Conservation (phyloP, 2,329 filamentous ascomycete genomes). For the Diaporthe citrichinensis region DNA sequence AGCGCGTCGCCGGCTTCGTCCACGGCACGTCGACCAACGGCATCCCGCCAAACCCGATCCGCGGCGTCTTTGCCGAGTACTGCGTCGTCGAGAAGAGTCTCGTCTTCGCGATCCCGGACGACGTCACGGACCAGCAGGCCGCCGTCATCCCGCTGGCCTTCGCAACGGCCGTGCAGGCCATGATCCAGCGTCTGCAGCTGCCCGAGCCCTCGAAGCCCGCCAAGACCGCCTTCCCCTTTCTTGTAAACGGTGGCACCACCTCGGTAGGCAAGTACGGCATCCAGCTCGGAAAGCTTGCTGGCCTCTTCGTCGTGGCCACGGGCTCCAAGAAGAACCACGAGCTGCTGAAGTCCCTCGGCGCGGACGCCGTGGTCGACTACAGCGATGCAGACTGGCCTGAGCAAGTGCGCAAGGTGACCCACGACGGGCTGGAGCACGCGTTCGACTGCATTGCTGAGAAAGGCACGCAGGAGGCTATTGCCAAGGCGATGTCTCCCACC, state of each 20-base stretch:
- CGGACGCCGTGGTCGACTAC: slow-evolving; percentile 42
- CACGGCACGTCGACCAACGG: slow-evolving; percentile 46
- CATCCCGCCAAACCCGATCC: slow-evolving; percentile 28
- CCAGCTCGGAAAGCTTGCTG: slow-evolving; percentile 42
- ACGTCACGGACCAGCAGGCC: slow-evolving; percentile 47
- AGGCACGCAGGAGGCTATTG: slow-evolving; percentile 45
- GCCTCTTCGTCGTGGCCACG: slow-evolving; percentile 42
- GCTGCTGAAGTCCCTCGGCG: slow-evolving; percentile 40
- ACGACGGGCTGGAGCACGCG: slow-evolving; percentile 61
- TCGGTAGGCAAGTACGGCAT: slow-evolving; percentile 40
- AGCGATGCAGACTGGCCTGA: slow-evolving; percentile 47
- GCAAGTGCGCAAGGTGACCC: slow-evolving; percentile 75
- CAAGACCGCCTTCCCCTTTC: slow-evolving; percentile 49
- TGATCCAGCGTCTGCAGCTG: slow-evolving; percentile 49
- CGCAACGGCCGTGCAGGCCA: slow-evolving; percentile 59
- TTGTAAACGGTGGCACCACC: slow-evolving; percentile 41
- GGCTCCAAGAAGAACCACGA: slow-evolving; percentile 42
- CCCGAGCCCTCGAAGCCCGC: slow-evolving; percentile 51
- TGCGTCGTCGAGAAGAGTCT: slow-evolving; percentile 46
- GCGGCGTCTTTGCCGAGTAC: slow-evolving; percentile 52
- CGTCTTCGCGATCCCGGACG: slow-evolving; percentile 49
- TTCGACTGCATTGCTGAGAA: slow-evolving; percentile 50
- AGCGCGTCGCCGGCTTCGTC: slow-evolving; percentile 53
- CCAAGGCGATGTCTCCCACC: slow-evolving; percentile 48
- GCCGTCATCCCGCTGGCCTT: slow-evolving; percentile 53